Percentiles rank a stretch among this genome's conserved stretches.
Evolutionary conservation across 331 rosid species (phyloP).

Genomic region (Dryas integrifolia): DNA sequence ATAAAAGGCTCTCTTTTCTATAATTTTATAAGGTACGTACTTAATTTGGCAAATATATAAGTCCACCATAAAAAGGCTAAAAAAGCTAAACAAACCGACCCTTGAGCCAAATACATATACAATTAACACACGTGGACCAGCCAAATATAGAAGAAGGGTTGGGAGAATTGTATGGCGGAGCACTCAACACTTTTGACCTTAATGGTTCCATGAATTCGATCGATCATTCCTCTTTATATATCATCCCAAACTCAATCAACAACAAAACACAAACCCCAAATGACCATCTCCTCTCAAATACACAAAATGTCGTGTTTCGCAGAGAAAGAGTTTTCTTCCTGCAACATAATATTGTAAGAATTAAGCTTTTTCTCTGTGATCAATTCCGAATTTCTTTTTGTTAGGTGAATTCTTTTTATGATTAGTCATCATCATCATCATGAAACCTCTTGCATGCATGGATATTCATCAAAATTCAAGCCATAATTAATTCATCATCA

Average conservation of each 20-base stretch:
- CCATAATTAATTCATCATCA: not conserved
- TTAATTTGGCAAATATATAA: no score
- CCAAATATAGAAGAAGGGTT: not conserved
- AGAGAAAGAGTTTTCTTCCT: conserved; percentile 4
- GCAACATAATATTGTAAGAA: not conserved
- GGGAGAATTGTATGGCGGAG: conserved; percentile 19
- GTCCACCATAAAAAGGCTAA: no score
- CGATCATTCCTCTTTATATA: not conserved
- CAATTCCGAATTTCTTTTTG: no score
- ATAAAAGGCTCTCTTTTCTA: no score
- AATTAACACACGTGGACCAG: not conserved
- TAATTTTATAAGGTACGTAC: no score
- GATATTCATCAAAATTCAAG: not conserved
- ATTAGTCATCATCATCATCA: not conserved
- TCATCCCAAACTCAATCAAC: not conserved
- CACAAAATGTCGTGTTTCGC: not conserved
- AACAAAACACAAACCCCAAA: not conserved
- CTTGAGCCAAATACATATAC: not conserved
- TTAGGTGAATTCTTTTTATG: not conserved
- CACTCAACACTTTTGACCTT: conserved; percentile 10
- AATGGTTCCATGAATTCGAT: not conserved
- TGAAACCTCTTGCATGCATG: conserved; percentile 12
- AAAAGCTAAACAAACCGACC: no score
- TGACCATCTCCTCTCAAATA: not conserved
- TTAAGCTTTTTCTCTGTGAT: conserved; percentile 21